Evolutionary conservation across 2,329 filamentous ascomycete species (phyloP), one percentile per base, ranked within the genome.

Genomic region (Venturiaceae sp.): DNA sequence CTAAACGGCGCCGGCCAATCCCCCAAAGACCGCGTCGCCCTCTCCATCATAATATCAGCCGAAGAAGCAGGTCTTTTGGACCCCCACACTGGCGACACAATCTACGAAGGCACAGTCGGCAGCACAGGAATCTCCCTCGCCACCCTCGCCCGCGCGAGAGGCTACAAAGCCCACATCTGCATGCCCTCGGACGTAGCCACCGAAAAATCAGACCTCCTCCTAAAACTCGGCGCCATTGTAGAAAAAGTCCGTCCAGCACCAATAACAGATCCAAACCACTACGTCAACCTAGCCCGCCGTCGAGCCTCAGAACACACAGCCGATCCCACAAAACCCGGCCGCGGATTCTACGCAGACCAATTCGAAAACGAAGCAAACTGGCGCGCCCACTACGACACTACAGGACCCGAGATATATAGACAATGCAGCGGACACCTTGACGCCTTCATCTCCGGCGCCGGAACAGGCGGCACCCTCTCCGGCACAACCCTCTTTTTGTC

Each of bases 91-190:
- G 92, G 92, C 61, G 94, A 99, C 71, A 95, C 89, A 46, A 91
- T 99, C 67, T 99, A 97, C 73, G 94, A 99, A 76, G 94, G 94
- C 63, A 99, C 94, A 1, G 92, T 96, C 16, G 94, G 94, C 60
- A 95, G 90, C 69, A 99, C 94, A 0, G 64, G 94, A 23, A 97
- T 99, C 66, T 96, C 92, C 16, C 80, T 99, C 9, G 94, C 94
- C 2, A 89, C 89, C 0, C 83, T 99, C 55, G 92, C 90, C 54
- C 83, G 92, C 64, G 92, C 94, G 23, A 83, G 85, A 71, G 94
- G 94, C 34, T 97, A 97, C 75, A 83, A 86, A 63, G 91, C 91
- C 33, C 89, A 97, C 73, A 97, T 99, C 64, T 96, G 90, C 77
- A 97, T 99, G 91, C 92, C 94, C 53, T 85, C 90, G 69, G 94